Conservation (phyloP, 768 basidiomycete genomes). For the Termitomyces sp. region DNA sequence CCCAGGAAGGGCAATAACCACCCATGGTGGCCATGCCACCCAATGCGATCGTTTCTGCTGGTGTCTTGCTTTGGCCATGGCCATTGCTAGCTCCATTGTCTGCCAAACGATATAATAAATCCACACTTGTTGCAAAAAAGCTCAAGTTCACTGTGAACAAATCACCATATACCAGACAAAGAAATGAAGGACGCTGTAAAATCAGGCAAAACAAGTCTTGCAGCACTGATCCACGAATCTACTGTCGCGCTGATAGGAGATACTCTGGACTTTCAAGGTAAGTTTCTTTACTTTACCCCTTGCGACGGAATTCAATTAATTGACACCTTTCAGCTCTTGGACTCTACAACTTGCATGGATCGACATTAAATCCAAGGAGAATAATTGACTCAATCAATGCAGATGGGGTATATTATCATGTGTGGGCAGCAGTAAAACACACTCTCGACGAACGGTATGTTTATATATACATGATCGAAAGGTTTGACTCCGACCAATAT, state of each 20-base stretch:
- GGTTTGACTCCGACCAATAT: not conserved
- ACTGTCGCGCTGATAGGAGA: conserved; percentile 35
- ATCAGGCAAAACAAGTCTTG: conserved; percentile 4
- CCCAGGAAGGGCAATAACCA: not conserved
- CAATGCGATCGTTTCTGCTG: not conserved
- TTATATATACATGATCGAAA: not conserved
- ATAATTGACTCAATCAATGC: conserved; percentile 14
- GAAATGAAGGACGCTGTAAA: not conserved
- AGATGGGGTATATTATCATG: conserved; percentile 21
- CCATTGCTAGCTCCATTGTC: conserved; percentile 7
- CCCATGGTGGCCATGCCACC: not conserved
- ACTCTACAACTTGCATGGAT: conserved; percentile 22
- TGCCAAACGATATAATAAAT: not conserved
- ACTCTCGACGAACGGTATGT: conserved; percentile 19
- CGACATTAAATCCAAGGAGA: conserved; percentile 19
- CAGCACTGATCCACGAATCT: conserved; percentile 13
- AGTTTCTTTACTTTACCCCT: conserved; percentile 13
- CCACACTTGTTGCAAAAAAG: not conserved
- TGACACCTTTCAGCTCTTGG: conserved; percentile 15
- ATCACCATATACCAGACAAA: not conserved
- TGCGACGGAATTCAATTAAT: not conserved
- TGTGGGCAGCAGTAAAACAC: conserved; percentile 27
- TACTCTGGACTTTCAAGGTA: conserved; percentile 40
- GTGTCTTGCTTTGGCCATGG: not conserved
- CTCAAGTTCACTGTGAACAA: not conserved